These are phyloP conservation scores for Leptographium wingfieldii DNA, from an alignment of 2,329 filamentous ascomycete genomes.

Conservation along the genomic window DNA sequence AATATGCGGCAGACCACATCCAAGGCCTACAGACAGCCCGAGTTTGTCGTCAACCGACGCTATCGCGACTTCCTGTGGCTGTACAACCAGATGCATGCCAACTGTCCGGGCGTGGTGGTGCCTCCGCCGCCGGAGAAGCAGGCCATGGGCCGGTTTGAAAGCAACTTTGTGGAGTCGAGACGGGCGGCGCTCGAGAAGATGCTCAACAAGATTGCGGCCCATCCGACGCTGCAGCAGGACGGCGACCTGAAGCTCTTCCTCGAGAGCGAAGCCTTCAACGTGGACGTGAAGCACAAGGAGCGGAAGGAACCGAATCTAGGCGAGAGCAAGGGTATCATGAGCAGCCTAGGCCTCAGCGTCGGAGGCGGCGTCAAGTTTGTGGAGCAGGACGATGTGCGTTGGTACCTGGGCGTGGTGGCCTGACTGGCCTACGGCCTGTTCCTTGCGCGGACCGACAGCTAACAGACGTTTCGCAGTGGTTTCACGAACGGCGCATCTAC, in stretches of 20 bases:
- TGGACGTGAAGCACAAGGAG: conserved; percentile 97
- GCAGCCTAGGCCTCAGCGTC: conserved; percentile 67
- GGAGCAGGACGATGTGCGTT: conserved; percentile 83
- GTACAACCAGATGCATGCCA: conserved; percentile 86
- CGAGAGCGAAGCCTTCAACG: conserved; percentile 89
- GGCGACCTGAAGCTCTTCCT: conserved; percentile 90
- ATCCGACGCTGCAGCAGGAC: conserved; percentile 85
- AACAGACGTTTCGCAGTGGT: conserved; percentile 51
- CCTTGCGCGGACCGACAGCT: background rate
- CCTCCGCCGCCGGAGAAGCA: conserved; percentile 97
- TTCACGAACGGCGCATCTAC: conserved; percentile 91
- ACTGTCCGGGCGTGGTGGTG: conserved; percentile 89
- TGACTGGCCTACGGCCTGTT: background rate
- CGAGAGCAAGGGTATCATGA: conserved; percentile 89
- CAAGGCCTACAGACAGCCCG: conserved; percentile 84
- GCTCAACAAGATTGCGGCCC: conserved; percentile 88
- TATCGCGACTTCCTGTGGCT: conserved; percentile 98
- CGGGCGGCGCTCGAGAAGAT: conserved; percentile 90
- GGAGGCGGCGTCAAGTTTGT: conserved; percentile 85
- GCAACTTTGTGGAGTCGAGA: conserved; percentile 88
- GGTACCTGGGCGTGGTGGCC: background rate
- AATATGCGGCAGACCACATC: conserved; percentile 59
- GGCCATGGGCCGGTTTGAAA: conserved; percentile 89
- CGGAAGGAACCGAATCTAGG: conserved; percentile 72
- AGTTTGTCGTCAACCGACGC: conserved; percentile 85